These are phyloP conservation scores for Pseudogymnoascus sp. DNA, from an alignment of 2,329 filamentous ascomycete species.

Conservation along the genomic window DNA sequence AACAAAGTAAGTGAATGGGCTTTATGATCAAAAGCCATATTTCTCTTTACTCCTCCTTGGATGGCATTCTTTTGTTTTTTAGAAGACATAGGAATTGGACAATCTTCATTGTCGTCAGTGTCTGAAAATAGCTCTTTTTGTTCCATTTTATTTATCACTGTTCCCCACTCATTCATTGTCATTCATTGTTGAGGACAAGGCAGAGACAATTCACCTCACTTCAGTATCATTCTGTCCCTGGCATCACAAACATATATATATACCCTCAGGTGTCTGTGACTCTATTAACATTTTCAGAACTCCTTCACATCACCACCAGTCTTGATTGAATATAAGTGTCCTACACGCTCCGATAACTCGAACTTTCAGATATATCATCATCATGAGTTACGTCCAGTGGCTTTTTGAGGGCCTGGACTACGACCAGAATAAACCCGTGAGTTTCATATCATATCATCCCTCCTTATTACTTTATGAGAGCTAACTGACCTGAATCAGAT, in stretches of 20 bases:
- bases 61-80: neutral
- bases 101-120: neutral
- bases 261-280: neutral
- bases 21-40: neutral
- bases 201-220: neutral
- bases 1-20: neutral
- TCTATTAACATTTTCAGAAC: neutral
- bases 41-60: neutral
- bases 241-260: neutral
- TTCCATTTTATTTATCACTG: neutral
- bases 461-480: neutral
- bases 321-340: neutral
- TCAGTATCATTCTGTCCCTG: neutral
- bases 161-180: neutral
- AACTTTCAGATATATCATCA: neutral
- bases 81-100: neutral
- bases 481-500: neutral
- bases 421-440: slow-evolving; percentile 6
- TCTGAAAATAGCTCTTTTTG: neutral
- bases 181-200: neutral
- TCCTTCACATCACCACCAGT: neutral
- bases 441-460: neutral
- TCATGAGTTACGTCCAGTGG: slow-evolving; percentile 2
- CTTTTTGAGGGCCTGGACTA: neutral
- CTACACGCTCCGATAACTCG: neutral